phyloP scores from a whole-genome alignment of 2,329 filamentous ascomycete species.

The Neocatenulostroma microsporum region DNA sequence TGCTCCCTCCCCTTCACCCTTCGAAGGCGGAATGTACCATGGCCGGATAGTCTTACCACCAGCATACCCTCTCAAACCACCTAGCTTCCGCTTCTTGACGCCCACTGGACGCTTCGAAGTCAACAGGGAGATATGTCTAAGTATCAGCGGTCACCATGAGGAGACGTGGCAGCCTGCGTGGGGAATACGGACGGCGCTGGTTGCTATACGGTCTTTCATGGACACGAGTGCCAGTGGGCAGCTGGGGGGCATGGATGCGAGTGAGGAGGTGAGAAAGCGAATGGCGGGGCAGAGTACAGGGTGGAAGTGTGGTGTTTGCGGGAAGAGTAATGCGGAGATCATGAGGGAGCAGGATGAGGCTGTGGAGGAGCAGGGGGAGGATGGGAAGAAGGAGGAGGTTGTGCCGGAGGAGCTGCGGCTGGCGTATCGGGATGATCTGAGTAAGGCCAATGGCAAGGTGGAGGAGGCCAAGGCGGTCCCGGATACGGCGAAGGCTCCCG shows the following conservation, averaged over 20 bases:
- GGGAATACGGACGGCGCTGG: constrained; percentile 84
- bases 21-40: constrained; percentile 80
- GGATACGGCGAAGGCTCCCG: background rate
- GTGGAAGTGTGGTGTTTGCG: constrained; percentile 66
- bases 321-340: constrained; percentile 63
- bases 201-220: constrained; percentile 80
- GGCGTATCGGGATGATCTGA: constrained; percentile 66
- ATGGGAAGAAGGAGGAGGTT: constrained; percentile 34
- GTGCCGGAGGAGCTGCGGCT: constrained; percentile 54
- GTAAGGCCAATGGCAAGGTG: constrained; percentile 22
- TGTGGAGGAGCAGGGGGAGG: constrained; percentile 40
- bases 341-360: constrained; percentile 61
- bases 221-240: constrained; percentile 82
- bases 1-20: constrained; percentile 69
- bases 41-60: constrained; percentile 87
- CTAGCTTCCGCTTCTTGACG: constrained; percentile 91
- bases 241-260: constrained; percentile 78
- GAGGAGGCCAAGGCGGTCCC: background rate
- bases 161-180: constrained; percentile 98
- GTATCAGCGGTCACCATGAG: constrained; percentile 90
- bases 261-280: constrained; percentile 55
- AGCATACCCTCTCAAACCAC: constrained; percentile 83
- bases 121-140: constrained; percentile 93
- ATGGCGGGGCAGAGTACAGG: constrained; percentile 59
- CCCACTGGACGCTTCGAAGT: constrained; percentile 89